phyloP scores from a whole-genome alignment of 805 yeast species.

The Lipomyces chichibuensis region DNA sequence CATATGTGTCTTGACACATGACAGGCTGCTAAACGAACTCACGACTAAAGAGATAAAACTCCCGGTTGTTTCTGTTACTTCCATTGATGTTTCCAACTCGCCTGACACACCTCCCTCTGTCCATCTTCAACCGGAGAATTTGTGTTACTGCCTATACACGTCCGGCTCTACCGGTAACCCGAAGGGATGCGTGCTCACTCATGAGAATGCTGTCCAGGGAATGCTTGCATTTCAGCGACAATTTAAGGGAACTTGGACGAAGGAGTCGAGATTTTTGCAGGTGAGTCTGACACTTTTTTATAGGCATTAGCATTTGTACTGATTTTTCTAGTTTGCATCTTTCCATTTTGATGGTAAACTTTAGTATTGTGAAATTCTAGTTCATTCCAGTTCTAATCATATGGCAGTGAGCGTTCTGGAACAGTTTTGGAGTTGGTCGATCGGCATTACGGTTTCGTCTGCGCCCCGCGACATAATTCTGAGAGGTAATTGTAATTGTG shows the following conservation, averaged over 20 bases:
- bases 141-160: slow-evolving; percentile 38
- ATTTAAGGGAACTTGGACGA: slow-evolving; percentile 29
- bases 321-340: slow-evolving; percentile 36
- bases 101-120: slow-evolving; percentile 4
- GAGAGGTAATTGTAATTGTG: slow-evolving; percentile 10
- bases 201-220: slow-evolving; percentile 39
- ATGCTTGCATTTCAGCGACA: slow-evolving; percentile 38
- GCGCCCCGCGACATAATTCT: slow-evolving; percentile 37
- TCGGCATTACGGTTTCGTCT: slow-evolving; percentile 36
- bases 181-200: slow-evolving; percentile 39
- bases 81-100: not conserved
- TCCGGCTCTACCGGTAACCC: slow-evolving; percentile 41
- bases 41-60: not conserved
- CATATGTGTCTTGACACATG: slow-evolving; percentile 31
- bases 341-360: slow-evolving; percentile 38
- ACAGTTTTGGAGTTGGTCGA: slow-evolving; percentile 41
- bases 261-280: slow-evolving; percentile 29
- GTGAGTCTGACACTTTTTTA: slow-evolving; percentile 10
- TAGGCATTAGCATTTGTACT: not conserved
- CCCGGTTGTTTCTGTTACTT: slow-evolving; percentile 15
- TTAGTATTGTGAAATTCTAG: not conserved
- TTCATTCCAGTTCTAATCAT: not conserved
- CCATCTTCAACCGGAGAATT: slow-evolving; percentile 13
- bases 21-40: slow-evolving; percentile 1
- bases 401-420: slow-evolving; percentile 37